Conservation (phyloP, 2,329 filamentous ascomycete genomes). For the Pezicula radicicola region DNA sequence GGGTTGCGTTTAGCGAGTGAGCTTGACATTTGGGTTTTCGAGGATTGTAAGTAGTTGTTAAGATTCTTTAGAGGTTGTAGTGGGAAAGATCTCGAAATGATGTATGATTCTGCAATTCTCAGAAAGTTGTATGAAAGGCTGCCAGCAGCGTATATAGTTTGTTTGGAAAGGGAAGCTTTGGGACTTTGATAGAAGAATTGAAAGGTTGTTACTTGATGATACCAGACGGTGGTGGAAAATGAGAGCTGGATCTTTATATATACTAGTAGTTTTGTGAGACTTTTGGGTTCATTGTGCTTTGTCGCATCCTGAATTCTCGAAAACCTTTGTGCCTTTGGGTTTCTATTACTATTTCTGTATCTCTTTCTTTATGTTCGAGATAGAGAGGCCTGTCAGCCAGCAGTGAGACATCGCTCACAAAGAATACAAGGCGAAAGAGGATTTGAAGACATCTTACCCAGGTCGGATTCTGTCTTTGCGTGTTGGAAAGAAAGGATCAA, state of each 20-base stretch:
- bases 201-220: conserved; percentile 1
- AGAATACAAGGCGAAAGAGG: too few species aligned
- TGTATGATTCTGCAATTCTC: not conserved
- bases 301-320: too few species aligned
- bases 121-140: conserved; percentile 15
- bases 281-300: too few species aligned
- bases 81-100: not conserved
- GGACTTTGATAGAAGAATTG: conserved; percentile 7
- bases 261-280: too few species aligned
- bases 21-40: conserved; percentile 11
- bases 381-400: not conserved
- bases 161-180: not conserved
- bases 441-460: too few species aligned
- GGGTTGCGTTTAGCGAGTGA: conserved; percentile 34
- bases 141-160: conserved; percentile 18
- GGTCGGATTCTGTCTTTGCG: too few species aligned
- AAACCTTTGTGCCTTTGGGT: too few species aligned
- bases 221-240: not conserved
- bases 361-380: conserved; percentile 1
- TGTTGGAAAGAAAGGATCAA: too few species aligned
- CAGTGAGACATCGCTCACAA: too few species aligned
- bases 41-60: not conserved
- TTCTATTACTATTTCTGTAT: not conserved
- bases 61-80: not conserved
- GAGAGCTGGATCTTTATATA: not conserved